Conservation (phyloP, 2,329 filamentous ascomycete species). For the Diplodia seriata region DNA sequence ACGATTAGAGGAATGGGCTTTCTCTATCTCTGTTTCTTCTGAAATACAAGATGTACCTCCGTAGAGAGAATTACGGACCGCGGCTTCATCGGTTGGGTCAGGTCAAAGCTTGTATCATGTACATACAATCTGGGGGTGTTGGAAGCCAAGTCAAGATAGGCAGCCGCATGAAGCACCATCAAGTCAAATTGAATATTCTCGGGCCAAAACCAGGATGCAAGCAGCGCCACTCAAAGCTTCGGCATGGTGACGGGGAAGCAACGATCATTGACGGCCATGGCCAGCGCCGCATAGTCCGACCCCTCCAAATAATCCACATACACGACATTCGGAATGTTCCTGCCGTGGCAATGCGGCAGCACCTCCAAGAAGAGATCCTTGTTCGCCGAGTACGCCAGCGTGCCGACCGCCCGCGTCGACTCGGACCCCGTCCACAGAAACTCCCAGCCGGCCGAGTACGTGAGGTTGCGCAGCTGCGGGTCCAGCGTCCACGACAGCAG, state of each 20-base stretch:
- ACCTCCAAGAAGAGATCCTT: neutral
- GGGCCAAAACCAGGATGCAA: too few relatives aligned
- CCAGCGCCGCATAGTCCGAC: neutral
- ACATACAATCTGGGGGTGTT: too few relatives aligned
- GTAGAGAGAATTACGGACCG: too few relatives aligned
- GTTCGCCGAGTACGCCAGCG: neutral
- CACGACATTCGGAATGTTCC: neutral
- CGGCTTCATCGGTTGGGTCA: too few relatives aligned
- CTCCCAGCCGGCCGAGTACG: neutral
- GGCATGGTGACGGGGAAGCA: neutral
- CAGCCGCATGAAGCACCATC: too few relatives aligned
- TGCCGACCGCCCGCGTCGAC: neutral
- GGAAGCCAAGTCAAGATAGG: too few relatives aligned
- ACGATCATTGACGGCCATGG: neutral
- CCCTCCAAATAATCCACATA: neutral
- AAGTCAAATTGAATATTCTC: too few relatives aligned
- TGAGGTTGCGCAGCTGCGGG: neutral
- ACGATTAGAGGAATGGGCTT: too few relatives aligned
- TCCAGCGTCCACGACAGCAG: neutral
- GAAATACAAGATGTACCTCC: too few relatives aligned
- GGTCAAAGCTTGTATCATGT: too few relatives aligned
- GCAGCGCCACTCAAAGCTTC: too few relatives aligned
- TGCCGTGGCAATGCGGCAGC: neutral
- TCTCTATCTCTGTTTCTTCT: too few relatives aligned
- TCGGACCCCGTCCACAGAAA: neutral